Conservation (phyloP, 306 rosid genomes). For the Oxytropis ochrocephala region DNA sequence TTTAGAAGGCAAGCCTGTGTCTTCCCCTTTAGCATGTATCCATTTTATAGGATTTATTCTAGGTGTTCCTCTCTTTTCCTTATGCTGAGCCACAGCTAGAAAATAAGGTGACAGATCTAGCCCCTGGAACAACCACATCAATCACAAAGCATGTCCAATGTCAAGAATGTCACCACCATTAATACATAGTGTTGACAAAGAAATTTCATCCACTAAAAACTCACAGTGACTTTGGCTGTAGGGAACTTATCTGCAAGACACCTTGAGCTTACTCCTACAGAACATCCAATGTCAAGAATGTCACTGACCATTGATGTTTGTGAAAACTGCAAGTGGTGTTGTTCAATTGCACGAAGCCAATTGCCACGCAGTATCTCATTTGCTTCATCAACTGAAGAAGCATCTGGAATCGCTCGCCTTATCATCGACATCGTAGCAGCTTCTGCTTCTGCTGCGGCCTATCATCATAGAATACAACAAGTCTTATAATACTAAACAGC, state of each 20-base stretch:
- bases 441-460: conserved; percentile 82
- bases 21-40: conserved; percentile 66
- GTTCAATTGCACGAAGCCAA: conserved; percentile 53
- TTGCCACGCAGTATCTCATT: conserved; percentile 37
- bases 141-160: conserved; percentile 7
- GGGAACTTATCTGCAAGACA: conserved; percentile 54
- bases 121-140: conserved; percentile 39
- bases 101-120: conserved; percentile 68
- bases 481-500: background rate
- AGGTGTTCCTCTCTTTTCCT: conserved; percentile 35
- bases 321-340: conserved; percentile 43
- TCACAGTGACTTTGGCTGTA: conserved; percentile 44
- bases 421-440: conserved; percentile 58
- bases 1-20: conserved; percentile 46
- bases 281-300: conserved; percentile 62
- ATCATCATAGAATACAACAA: conserved; percentile 7
- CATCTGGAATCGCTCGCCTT: conserved; percentile 44
- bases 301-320: conserved; percentile 31
- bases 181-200: background rate
- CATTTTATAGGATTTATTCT: conserved; percentile 45
- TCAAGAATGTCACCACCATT: background rate
- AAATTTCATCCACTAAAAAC: conserved; percentile 7
- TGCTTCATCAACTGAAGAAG: conserved; percentile 49
- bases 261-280: conserved; percentile 53
- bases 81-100: conserved; percentile 60